These are phyloP conservation scores for Eucalyptus brandiana DNA, from an alignment of 345 rosid genomes.

Conservation along the genomic window DNA sequence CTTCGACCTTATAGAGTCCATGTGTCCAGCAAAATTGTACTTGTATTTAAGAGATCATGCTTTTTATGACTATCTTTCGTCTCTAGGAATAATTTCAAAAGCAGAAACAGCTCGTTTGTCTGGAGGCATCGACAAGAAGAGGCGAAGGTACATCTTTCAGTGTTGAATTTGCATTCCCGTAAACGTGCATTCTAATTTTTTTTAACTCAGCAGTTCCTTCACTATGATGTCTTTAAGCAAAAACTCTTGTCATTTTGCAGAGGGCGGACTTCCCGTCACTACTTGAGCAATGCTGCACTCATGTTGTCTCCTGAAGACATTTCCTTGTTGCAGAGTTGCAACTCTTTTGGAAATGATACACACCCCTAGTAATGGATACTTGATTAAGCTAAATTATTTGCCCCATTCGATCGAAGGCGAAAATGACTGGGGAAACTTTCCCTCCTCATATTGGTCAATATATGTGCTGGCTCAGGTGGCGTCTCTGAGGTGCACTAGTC, in stretches of 20 bases:
- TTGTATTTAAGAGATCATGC: conserved; percentile 46
- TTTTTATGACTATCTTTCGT: conserved; percentile 64
- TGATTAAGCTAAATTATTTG: neutral
- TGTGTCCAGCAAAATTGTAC: conserved; percentile 42
- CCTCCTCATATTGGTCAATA: neutral
- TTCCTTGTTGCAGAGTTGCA: conserved; percentile 36
- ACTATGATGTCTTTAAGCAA: neutral
- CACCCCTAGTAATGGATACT: neutral
- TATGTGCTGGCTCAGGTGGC: neutral
- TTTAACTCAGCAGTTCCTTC: neutral
- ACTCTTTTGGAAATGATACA: conserved; percentile 11
- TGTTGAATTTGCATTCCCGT: neutral
- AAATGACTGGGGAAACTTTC: neutral
- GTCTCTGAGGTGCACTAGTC: neutral
- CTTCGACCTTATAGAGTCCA: conserved; percentile 26
- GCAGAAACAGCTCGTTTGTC: conserved; percentile 50
- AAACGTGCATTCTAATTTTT: neutral
- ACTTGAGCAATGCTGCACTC: conserved; percentile 47
- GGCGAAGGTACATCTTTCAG: conserved; percentile 27
- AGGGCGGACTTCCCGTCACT: conserved; percentile 49
- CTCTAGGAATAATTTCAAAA: conserved; percentile 54
- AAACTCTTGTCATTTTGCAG: conserved; percentile 14
- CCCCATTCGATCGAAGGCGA: neutral
- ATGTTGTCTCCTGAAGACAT: conserved; percentile 59
- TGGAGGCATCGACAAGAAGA: conserved; percentile 11